These are phyloP conservation scores for Ceratobasidium sp. DNA, from an alignment of 1,284 basidiomycete species.

Conservation along the genomic window DNA sequence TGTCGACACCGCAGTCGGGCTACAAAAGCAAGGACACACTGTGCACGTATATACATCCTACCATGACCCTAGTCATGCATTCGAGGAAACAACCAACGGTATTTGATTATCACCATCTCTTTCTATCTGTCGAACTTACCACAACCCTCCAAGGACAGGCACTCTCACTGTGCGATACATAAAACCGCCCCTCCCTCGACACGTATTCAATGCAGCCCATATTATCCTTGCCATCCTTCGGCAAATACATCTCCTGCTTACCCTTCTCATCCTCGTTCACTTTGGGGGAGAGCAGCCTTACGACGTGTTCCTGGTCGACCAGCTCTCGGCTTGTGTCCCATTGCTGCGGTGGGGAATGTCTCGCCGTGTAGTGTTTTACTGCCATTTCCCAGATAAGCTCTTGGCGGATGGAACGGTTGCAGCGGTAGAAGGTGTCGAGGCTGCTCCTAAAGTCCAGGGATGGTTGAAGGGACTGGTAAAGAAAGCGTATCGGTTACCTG, in stretches of 20 bases:
- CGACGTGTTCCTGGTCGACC: constrained; percentile 95
- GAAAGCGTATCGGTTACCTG: constrained; percentile 80
- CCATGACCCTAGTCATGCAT: constrained; percentile 84
- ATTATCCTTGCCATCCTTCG: constrained; percentile 89
- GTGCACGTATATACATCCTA: constrained; percentile 96
- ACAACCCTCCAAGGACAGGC: constrained; percentile 57
- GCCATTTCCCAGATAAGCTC: constrained; percentile 96
- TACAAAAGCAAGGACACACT: constrained; percentile 83
- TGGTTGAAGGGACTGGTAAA: constrained; percentile 60
- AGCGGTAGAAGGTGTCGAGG: constrained; percentile 50
- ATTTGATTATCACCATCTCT: constrained; percentile 40
- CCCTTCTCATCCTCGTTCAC: constrained; percentile 60
- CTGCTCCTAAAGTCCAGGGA: constrained; percentile 28
- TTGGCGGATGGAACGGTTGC: constrained; percentile 80
- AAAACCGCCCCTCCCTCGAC: constrained; percentile 78
- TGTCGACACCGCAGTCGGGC: constrained; percentile 91
- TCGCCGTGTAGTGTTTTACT: constrained; percentile 92
- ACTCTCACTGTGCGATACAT: constrained; percentile 84
- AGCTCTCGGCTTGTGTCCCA: constrained; percentile 90
- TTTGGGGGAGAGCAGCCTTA: constrained; percentile 52
- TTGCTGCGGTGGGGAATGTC: constrained; percentile 71
- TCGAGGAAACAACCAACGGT: constrained; percentile 91
- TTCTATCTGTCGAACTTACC: constrained; percentile 34
- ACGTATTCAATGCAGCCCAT: constrained; percentile 78
- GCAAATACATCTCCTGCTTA: constrained; percentile 78